Conservation (phyloP, 768 basidiomycete species). For the Phallus indusiatus region DNA sequence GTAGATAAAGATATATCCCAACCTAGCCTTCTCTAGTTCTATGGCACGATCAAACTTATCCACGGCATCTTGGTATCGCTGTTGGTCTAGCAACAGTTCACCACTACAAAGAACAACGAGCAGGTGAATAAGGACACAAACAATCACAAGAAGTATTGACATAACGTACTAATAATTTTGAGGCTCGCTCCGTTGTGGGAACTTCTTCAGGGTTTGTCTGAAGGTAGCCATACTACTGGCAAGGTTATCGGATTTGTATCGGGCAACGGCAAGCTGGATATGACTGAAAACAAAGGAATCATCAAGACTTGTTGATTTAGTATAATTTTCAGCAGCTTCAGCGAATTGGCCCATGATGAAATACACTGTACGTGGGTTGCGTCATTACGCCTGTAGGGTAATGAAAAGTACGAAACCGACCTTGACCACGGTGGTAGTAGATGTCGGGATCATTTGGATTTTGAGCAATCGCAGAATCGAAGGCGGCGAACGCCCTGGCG, state of each 20-base stretch:
- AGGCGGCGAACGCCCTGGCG: slow-evolving; percentile 76
- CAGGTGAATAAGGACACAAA: not conserved
- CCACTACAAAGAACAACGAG: slow-evolving; percentile 46
- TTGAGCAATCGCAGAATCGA: slow-evolving; percentile 78
- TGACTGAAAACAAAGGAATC: slow-evolving; percentile 90
- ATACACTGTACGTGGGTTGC: no score
- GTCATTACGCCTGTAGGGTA: no score
- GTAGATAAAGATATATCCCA: slow-evolving; percentile 15
- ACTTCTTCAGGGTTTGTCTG: slow-evolving; percentile 70
- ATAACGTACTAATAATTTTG: slow-evolving; percentile 84
- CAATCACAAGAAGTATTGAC: not conserved
- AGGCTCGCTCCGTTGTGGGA: slow-evolving; percentile 83
- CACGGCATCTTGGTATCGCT: slow-evolving; percentile 77
- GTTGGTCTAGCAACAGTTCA: slow-evolving; percentile 88
- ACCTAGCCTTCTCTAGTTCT: slow-evolving; percentile 78
- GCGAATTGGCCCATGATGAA: slow-evolving; percentile 91
- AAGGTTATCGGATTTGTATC: slow-evolving; percentile 80
- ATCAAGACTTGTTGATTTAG: slow-evolving; percentile 81
- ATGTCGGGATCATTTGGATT: slow-evolving; percentile 87
- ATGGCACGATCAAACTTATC: slow-evolving; percentile 90
- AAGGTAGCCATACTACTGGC: slow-evolving; percentile 86
- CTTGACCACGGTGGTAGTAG: slow-evolving; percentile 98
- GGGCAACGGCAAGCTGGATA: slow-evolving; percentile 93
- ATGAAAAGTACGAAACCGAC: slow-evolving; percentile 35
- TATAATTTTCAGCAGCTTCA: slow-evolving; percentile 85